Conservation (phyloP, 2,329 filamentous ascomycete species). For the Fusarium acutatum region DNA sequence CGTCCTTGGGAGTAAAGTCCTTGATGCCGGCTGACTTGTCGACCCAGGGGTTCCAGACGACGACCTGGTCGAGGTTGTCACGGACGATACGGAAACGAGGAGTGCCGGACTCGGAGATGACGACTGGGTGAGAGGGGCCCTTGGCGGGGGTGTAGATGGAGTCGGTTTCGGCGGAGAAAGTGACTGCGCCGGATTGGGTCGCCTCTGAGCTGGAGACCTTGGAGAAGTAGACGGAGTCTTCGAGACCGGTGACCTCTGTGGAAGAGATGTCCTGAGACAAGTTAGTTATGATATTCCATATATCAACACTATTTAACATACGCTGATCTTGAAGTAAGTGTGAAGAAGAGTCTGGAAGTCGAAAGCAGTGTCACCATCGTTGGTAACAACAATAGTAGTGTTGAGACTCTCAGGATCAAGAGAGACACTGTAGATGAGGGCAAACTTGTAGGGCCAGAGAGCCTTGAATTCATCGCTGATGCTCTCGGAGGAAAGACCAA, state of each 20-base stretch:
- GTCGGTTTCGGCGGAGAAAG: slow-evolving; percentile 83
- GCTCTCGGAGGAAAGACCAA: slow-evolving; percentile 81
- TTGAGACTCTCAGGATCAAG: slow-evolving; percentile 77
- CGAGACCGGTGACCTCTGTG: slow-evolving; percentile 77
- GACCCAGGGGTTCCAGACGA: slow-evolving; percentile 97
- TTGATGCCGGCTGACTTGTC: slow-evolving; percentile 83
- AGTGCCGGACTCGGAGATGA: slow-evolving; percentile 70
- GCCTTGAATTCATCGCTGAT: slow-evolving; percentile 73
- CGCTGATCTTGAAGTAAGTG: slow-evolving; percentile 84
- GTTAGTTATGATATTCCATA: background rate
- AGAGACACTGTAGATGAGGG: slow-evolving; percentile 91
- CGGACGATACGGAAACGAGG: slow-evolving; percentile 77
- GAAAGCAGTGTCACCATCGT: slow-evolving; percentile 82
- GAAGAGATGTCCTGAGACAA: slow-evolving; percentile 76
- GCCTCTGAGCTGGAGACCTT: slow-evolving; percentile 78
- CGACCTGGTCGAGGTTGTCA: slow-evolving; percentile 86
- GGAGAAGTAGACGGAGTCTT: slow-evolving; percentile 80
- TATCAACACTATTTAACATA: slow-evolving; percentile 53
- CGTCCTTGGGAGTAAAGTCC: slow-evolving; percentile 90
- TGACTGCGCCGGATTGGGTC: slow-evolving; percentile 70
- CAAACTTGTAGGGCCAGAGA: slow-evolving; percentile 88
- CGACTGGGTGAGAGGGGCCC: slow-evolving; percentile 65
- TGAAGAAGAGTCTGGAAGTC: slow-evolving; percentile 94
- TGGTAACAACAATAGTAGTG: slow-evolving; percentile 87
- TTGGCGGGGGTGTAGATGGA: slow-evolving; percentile 81